Evolutionary conservation across 768 basidiomycete genomes (phyloP), one percentile per base, ranked within the genome.

Genomic region (Pleurotus pulmonarius): DNA sequence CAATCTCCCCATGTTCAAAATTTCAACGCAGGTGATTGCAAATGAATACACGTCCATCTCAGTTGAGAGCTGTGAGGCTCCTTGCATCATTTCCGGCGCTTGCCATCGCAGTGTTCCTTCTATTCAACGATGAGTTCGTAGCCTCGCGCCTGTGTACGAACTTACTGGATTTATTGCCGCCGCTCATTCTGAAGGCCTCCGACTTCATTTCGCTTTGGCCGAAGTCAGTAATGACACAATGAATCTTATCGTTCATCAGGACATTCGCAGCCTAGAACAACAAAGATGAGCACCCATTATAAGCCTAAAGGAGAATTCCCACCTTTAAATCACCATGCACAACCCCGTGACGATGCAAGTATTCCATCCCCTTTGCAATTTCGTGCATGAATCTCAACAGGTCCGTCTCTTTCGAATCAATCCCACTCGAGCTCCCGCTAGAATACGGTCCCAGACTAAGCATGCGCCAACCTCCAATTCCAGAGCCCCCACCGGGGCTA

Each of bases 311-410:
- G 55, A 20, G 25, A 47, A 43, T 9, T 64, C 74, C 53, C 34
- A 87, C 90, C 78, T 92, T 93, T 49, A 94, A 74, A 69, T 92
- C 88, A 1, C 90, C 91, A 64, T 94, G 92, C 59, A 91, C 64
- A 3, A 92, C 80, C 3, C 80, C 85, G 57, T 79, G 70, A 4
- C 67, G 64, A 67, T 94, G 92, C 59, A 94, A 68, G 67, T 93
- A 92, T 52, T 82, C 78, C 90, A 94, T 91, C 7, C 91, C 92
- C 62, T 81, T 78, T 11, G 89, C 85, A 60, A 92, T 83, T 69
- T 92, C 86, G 56, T 84, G 75, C 65, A 92, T 81, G 69, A 83
- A 84, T 61, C 78, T 75, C 63, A 86, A 73, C 39, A 80, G 66
- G 59, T 87, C 82, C 18, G 46, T 51, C 44, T 41, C 34, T 13